Percentiles rank a stretch among this genome's conserved stretches.
These are phyloP conservation scores for Priceomyces medius DNA, from an alignment of 805 yeast genomes.

Conservation along the genomic window DNA sequence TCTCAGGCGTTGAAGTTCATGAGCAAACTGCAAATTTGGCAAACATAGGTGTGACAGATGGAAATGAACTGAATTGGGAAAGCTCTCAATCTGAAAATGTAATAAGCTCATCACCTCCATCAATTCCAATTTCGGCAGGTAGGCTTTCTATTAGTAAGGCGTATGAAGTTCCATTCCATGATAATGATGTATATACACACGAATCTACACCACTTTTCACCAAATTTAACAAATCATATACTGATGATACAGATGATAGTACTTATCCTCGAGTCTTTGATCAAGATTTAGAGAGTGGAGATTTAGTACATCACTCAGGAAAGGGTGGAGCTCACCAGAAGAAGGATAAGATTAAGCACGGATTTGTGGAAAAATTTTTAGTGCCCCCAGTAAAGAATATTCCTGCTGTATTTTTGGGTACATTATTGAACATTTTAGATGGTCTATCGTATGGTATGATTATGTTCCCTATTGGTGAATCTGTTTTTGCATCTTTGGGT, in stretches of 20 bases:
- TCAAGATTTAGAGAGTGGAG: slow-evolving; percentile 7
- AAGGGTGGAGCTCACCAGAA: neutral
- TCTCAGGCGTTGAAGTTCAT: slow-evolving; percentile 50
- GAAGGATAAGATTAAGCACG: slow-evolving; percentile 4
- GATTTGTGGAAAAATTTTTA: slow-evolving; percentile 12
- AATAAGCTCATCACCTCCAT: slow-evolving; percentile 15
- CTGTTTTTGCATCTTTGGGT: slow-evolving; percentile 73
- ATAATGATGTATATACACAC: neutral
- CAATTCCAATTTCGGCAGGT: slow-evolving; percentile 17
- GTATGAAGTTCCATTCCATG: slow-evolving; percentile 4
- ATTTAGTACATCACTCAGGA: slow-evolving; percentile 4
- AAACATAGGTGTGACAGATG: slow-evolving; percentile 51
- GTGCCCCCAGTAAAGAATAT: slow-evolving; percentile 46
- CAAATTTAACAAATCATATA: neutral
- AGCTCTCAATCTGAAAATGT: neutral
- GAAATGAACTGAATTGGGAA: slow-evolving; percentile 9
- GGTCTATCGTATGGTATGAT: slow-evolving; percentile 97
- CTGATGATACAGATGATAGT: neutral
- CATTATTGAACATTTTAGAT: slow-evolving; percentile 82
- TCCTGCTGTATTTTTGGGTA: slow-evolving; percentile 86
- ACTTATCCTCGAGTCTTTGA: neutral
- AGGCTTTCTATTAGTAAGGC: slow-evolving; percentile 2
- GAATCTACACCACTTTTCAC: slow-evolving; percentile 5
- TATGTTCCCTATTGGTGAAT: slow-evolving; percentile 86
- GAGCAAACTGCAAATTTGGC: slow-evolving; percentile 60